Base-by-base conservation (phyloP, 2,329 filamentous ascomycete species). In the Colletotrichum sp. region DNA sequence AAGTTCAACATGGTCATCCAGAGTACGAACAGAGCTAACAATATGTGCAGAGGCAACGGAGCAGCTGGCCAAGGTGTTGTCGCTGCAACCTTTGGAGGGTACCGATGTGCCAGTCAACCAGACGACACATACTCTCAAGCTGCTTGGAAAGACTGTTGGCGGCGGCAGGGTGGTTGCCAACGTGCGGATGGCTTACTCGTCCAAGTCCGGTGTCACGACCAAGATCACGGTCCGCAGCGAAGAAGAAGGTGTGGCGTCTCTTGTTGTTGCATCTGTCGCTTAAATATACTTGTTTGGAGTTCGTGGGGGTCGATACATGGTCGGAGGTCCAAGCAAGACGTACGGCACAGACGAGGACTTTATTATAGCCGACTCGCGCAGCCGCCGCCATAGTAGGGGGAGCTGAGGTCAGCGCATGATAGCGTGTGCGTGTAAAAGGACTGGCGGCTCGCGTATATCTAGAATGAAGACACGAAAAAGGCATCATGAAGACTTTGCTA, bases 171-270 rank as follows among this genome's bases (percentile, higher is more conserved):
- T 99, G 18, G 95, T 96, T 72, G 95, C 94, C 77, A 93, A 92
- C 79, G 92, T 99, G 78, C 92, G 96, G 86, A 98, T 99, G 96
- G 97, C 96, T 1, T 98, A 93, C 87, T 98, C 95, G 77, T 93
- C 94, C 81, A 98, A 98, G 90, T 94, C 94, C 66, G 97, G 97
- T 69, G 96, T 99, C 30, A 98, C 97, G 75, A 98, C 96, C 82
- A 99, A 99, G 91, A 95, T 99, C 80, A 95, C 94, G 69, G 95
- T 96, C 77, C 92, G 97, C 83, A 95, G 94, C 84, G 97, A 99
- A 85, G 97, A 99, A 86, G 95, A 97, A 83, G 95, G 95, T 72
- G 93, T 99, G 82, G 96, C 97, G 77, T 90, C 93, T 76, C 89
- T 98, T 85, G 92, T 99, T 77, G 91, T 98, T 83, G 95, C 92